Conservation (phyloP, 139 green algal genomes). For the Chlamydomonas sphaeroides region DNA sequence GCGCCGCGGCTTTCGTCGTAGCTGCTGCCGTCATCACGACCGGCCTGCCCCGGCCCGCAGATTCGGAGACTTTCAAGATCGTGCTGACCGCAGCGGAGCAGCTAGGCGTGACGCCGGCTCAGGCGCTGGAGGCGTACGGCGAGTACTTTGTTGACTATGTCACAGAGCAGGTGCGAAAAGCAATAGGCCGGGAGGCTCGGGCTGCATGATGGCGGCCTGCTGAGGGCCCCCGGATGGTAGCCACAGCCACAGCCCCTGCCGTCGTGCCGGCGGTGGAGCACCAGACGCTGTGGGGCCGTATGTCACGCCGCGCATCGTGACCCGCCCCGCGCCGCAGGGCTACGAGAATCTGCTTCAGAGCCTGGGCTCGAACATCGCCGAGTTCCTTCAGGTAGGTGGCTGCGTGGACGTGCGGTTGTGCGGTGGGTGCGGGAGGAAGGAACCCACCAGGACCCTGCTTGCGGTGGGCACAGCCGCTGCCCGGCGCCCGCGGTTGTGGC, state of each 20-base stretch:
- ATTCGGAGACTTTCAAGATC: slow-evolving; percentile 60
- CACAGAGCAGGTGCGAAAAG: background rate
- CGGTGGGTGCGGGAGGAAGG: no score
- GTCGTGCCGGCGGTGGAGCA: no score
- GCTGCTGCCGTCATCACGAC: no score
- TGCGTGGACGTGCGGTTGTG: background rate
- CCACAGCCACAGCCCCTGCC: no score
- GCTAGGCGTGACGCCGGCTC: slow-evolving; percentile 46
- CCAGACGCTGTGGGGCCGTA: no score
- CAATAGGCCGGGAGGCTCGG: background rate
- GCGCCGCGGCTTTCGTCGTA: no score
- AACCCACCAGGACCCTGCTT: no score
- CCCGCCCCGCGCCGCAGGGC: slow-evolving; percentile 27
- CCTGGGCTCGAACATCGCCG: slow-evolving; percentile 56
- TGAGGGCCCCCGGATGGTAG: no score
- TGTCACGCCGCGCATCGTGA: background rate
- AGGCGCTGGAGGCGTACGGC: slow-evolving; percentile 61
- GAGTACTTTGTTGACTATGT: slow-evolving; percentile 49
- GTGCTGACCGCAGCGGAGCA: slow-evolving; percentile 44
- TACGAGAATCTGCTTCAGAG: slow-evolving; percentile 57
- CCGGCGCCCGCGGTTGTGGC: no score
- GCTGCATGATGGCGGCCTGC: no score
- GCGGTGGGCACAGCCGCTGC: no score
- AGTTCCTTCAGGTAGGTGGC: slow-evolving; percentile 44
- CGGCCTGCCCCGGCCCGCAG: no score